Percentiles rank a stretch among this genome's conserved stretches.
phyloP scores from a whole-genome alignment of 208 protist species.

The Leishmania guyanensis region DNA sequence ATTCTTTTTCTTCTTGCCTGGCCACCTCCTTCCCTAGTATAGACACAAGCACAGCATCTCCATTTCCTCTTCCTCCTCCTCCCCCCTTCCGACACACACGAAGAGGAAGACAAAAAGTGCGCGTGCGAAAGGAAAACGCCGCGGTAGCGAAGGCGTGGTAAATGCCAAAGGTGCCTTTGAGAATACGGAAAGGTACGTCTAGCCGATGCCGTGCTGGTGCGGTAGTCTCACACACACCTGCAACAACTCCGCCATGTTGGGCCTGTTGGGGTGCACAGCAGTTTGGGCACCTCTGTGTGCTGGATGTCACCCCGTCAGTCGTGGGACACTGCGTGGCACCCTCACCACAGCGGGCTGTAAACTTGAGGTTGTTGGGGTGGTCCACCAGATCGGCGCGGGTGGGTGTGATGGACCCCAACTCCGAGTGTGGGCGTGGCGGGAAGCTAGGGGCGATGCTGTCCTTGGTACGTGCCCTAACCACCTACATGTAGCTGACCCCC shows the following conservation, averaged over 20 bases:
- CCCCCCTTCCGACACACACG: too few species aligned
- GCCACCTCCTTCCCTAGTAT: neutral
- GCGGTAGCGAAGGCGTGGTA: too few species aligned
- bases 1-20: neutral
- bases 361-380: constrained; percentile 79
- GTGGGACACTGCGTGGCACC: constrained; percentile 94
- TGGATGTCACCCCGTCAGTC: constrained; percentile 84
- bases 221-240: constrained; percentile 95
- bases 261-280: constrained; percentile 33
- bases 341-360: constrained; percentile 63
- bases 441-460: constrained; percentile 32
- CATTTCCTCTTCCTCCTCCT: neutral
- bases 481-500: neutral
- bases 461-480: neutral
- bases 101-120: too few species aligned
- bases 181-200: constrained; percentile 74
- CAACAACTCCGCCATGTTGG: constrained; percentile 45
- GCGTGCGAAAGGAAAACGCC: too few species aligned
- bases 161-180: constrained; percentile 20
- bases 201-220: constrained; percentile 67
- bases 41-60: neutral
- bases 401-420: constrained; percentile 91
- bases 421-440: constrained; percentile 16
- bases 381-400: constrained; percentile 74
- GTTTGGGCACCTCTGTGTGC: constrained; percentile 81